These are phyloP conservation scores for Onygena corvina DNA, from an alignment of 2,329 filamentous ascomycete species.

Conservation along the genomic window DNA sequence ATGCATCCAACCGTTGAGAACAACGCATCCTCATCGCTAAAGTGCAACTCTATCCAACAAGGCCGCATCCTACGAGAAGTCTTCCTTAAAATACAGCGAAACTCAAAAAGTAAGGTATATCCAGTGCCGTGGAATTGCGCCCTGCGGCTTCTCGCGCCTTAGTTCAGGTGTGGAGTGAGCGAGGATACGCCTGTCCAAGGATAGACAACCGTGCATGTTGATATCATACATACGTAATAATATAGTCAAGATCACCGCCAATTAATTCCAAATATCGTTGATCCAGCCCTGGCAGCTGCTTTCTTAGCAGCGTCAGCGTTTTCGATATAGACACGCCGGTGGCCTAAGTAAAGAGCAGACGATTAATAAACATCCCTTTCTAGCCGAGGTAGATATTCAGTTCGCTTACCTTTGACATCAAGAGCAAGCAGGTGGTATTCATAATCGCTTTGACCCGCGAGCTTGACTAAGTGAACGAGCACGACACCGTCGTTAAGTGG, in stretches of 20 bases:
- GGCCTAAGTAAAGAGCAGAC: slow-evolving; percentile 25
- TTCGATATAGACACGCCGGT: slow-evolving; percentile 36
- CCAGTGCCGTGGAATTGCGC: background rate
- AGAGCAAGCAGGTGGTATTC: slow-evolving; percentile 70
- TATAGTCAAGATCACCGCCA: slow-evolving; percentile 27
- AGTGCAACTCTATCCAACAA: background rate
- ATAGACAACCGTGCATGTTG: background rate
- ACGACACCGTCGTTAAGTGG: slow-evolving; percentile 61
- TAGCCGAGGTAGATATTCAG: background rate
- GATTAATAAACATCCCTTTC: slow-evolving; percentile 2
- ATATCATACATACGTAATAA: background rate
- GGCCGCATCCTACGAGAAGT: background rate
- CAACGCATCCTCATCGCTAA: background rate
- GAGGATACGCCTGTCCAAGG: background rate
- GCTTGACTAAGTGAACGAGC: slow-evolving; percentile 63
- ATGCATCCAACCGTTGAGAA: background rate
- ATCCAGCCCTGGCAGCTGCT: slow-evolving; percentile 30
- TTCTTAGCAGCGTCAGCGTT: slow-evolving; percentile 30
- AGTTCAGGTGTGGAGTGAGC: background rate
- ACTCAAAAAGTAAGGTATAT: background rate
- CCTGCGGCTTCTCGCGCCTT: background rate
- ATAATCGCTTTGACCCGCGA: slow-evolving; percentile 52
- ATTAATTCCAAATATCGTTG: slow-evolving; percentile 41
- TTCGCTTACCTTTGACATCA: slow-evolving; percentile 53
- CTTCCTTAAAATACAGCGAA: background rate